These are phyloP conservation scores for Blastomyces emzantsi DNA, from an alignment of 2,329 filamentous ascomycete genomes.

Conservation along the genomic window DNA sequence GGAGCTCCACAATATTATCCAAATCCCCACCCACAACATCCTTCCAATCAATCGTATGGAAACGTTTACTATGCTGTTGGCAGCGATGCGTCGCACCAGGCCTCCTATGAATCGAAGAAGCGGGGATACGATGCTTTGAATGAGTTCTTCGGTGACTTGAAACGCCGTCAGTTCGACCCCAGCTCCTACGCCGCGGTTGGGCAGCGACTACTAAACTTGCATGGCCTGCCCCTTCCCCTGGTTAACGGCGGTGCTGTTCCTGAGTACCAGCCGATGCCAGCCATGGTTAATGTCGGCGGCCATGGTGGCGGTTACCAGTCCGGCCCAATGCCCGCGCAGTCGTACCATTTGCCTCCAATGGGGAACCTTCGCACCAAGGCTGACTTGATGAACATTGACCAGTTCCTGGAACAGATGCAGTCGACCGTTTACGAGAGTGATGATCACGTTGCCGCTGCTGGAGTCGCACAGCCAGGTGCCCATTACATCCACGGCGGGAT, in stretches of 20 bases:
- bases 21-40: conserved; percentile 43
- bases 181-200: conserved; percentile 85
- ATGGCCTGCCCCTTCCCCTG: conserved; percentile 55
- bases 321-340: conserved; percentile 59
- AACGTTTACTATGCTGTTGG: conserved; percentile 71
- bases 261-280: conserved; percentile 45
- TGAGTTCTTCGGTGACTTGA: conserved; percentile 88
- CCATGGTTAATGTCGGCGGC: conserved; percentile 48
- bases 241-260: conserved; percentile 47
- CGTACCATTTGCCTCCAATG: conserved; percentile 80
- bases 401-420: conserved; percentile 92
- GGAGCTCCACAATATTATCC: conserved; percentile 43
- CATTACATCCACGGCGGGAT: conserved; percentile 52
- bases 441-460: conserved; percentile 67
- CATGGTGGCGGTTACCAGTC: conserved; percentile 44
- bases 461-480: conserved; percentile 63
- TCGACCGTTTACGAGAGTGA: conserved; percentile 92
- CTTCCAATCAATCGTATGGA: conserved; percentile 52
- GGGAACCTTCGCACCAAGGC: conserved; percentile 84
- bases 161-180: conserved; percentile 83
- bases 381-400: conserved; percentile 87
- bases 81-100: conserved; percentile 58
- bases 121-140: conserved; percentile 81
- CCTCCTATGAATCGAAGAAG: conserved; percentile 63
- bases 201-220: conserved; percentile 74